phyloP scores from a whole-genome alignment of 2,329 filamentous ascomycete species.

The Ascocoryne sarcoides region DNA sequence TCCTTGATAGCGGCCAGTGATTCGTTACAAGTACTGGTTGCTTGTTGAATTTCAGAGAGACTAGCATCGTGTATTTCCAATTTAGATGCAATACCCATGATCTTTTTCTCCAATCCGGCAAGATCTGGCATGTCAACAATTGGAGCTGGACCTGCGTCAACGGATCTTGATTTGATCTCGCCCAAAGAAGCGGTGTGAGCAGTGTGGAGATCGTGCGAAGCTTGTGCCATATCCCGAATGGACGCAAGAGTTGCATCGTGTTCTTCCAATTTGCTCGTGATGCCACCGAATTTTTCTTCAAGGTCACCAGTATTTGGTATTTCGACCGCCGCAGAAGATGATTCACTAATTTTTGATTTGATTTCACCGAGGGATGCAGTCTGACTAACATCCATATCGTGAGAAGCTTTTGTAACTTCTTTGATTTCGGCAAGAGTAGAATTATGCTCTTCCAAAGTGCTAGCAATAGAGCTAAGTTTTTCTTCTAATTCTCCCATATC shows the following conservation, averaged over 20 bases:
- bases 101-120: slow-evolving; percentile 9
- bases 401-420: slow-evolving; percentile 4
- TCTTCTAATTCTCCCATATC: neutral
- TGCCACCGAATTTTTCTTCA: neutral
- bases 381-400: slow-evolving; percentile 3
- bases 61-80: slow-evolving; percentile 15
- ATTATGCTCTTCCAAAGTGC: neutral
- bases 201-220: slow-evolving; percentile 3
- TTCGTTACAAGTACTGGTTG: slow-evolving; percentile 5
- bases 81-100: slow-evolving; percentile 8
- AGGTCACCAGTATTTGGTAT: neutral
- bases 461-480: neutral
- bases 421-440: slow-evolving; percentile 4
- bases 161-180: slow-evolving; percentile 8
- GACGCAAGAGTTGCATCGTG: neutral
- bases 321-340: neutral
- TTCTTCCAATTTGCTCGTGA: neutral
- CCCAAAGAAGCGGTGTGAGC: slow-evolving; percentile 3
- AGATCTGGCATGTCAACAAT: slow-evolving; percentile 1
- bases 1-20: slow-evolving; percentile 13
- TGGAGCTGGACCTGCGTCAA: slow-evolving; percentile 1
- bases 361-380: slow-evolving; percentile 5
- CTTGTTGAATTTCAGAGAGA: slow-evolving; percentile 8
- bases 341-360: slow-evolving; percentile 1
- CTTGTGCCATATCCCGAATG: neutral